Conservation (phyloP, 805 yeast species). For the Kodamaea hsintzibuensis region DNA sequence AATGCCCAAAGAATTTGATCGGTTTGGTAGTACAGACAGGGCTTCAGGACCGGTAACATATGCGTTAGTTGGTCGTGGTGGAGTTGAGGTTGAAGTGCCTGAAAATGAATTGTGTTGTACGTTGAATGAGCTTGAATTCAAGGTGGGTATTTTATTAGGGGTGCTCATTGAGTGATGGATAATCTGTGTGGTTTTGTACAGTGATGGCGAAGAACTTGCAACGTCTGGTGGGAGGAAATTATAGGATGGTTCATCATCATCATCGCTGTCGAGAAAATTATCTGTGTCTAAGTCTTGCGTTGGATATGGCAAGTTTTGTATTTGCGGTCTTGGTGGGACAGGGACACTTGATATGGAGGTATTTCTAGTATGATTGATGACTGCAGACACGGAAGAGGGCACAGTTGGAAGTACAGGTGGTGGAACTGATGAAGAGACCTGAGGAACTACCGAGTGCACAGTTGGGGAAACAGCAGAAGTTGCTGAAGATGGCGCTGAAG, state of each 20-base stretch:
- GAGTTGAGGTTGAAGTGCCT: not conserved
- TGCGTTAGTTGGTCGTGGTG: not conserved
- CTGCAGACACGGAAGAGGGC: not conserved
- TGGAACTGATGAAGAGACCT: not conserved
- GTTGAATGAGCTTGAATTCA: not conserved
- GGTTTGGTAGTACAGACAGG: not conserved
- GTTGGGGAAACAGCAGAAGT: not conserved
- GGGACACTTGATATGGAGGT: not conserved
- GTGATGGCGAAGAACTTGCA: not conserved
- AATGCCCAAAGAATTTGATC: not conserved
- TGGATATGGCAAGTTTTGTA: not conserved
- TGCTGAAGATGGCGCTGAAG: not conserved
- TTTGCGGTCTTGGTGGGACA: not conserved
- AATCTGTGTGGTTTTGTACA: constrained; percentile 2
- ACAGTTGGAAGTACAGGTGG: too few relatives aligned
- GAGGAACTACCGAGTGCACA: not conserved
- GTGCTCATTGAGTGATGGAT: constrained; percentile 11
- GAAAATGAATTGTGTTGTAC: not conserved
- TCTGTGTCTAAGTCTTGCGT: not conserved
- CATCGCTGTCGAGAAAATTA: not conserved
- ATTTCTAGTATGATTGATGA: too few relatives aligned
- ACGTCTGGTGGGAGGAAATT: not conserved
- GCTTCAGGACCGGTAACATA: not conserved
- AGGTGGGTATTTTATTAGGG: constrained; percentile 15
- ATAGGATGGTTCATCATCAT: not conserved